These are phyloP conservation scores for Immersiporthe knoxdaviesiana DNA, from an alignment of 2,329 filamentous ascomycete genomes.

Conservation along the genomic window DNA sequence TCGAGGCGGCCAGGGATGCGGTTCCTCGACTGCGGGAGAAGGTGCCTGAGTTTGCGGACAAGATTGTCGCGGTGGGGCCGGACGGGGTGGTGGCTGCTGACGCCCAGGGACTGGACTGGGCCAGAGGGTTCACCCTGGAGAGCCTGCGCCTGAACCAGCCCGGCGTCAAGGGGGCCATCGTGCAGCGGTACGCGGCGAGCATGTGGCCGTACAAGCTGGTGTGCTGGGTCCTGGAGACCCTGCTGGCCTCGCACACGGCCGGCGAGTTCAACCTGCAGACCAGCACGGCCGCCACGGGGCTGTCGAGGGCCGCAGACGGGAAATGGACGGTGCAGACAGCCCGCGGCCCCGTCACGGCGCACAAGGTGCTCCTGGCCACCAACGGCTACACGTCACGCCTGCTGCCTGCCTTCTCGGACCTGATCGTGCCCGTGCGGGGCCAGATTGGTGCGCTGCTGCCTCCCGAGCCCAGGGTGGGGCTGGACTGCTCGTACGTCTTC, in stretches of 20 bases:
- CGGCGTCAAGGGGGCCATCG: conserved; percentile 63
- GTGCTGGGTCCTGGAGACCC: conserved; percentile 66
- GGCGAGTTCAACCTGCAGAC: conserved; percentile 73
- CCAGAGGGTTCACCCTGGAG: conserved; percentile 45
- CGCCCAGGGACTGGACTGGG: conserved; percentile 34
- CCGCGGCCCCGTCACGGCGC: conserved; percentile 67
- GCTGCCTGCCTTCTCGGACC: conserved; percentile 67
- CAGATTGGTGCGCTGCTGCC: conserved; percentile 71
- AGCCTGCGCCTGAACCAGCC: conserved; percentile 54
- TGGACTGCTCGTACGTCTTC: conserved; percentile 68
- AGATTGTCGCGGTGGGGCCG: conserved; percentile 44
- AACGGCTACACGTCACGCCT: conserved; percentile 84
- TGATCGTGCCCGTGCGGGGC: conserved; percentile 78
- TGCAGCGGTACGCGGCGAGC: conserved; percentile 67
- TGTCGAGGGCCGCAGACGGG: conserved; percentile 37
- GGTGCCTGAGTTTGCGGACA: conserved; percentile 61
- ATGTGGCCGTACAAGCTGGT: conserved; percentile 88
- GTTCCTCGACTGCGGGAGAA: conserved; percentile 53
- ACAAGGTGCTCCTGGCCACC: conserved; percentile 73
- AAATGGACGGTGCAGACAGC: conserved; percentile 68
- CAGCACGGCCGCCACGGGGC: conserved; percentile 63
- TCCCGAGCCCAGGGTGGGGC: conserved; percentile 43
- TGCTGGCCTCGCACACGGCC: conserved; percentile 46
- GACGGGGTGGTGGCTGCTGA: conserved; percentile 18
- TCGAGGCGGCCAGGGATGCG: conserved; percentile 54